Evolutionary conservation across 176 grass and related monocot genomes (phyloP).

Genomic region (Dendrocalamus sinicus): DNA sequence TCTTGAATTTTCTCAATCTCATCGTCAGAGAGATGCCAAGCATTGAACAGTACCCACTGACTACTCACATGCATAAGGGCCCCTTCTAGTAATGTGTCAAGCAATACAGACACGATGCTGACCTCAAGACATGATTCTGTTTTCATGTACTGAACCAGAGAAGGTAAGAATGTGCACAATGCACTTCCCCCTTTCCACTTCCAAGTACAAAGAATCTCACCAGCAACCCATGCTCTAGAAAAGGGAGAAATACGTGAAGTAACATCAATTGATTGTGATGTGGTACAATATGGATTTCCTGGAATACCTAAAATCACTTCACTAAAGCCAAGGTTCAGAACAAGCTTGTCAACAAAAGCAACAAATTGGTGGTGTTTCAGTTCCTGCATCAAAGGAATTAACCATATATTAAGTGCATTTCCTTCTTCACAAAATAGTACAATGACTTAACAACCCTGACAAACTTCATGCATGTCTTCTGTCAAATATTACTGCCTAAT

Average conservation of each 20-base stretch:
- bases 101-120: slow-evolving; percentile 51
- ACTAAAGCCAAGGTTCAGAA: slow-evolving; percentile 71
- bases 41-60: slow-evolving; percentile 78
- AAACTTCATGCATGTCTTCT: not conserved
- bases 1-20: slow-evolving; percentile 76
- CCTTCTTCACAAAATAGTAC: slow-evolving; percentile 13
- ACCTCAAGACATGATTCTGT: slow-evolving; percentile 45
- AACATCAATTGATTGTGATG: slow-evolving; percentile 42
- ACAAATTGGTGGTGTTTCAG: slow-evolving; percentile 61
- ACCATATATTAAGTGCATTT: slow-evolving; percentile 4
- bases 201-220: slow-evolving; percentile 87
- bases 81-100: slow-evolving; percentile 68
- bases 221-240: slow-evolving; percentile 82
- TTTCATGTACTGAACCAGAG: slow-evolving; percentile 67
- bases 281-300: slow-evolving; percentile 36
- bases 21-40: slow-evolving; percentile 65
- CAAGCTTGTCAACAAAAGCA: slow-evolving; percentile 77
- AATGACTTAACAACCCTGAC: not conserved
- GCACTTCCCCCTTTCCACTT: slow-evolving; percentile 67
- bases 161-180: slow-evolving; percentile 70
- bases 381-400: slow-evolving; percentile 56
- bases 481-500: not conserved
- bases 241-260: slow-evolving; percentile 40
- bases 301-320: slow-evolving; percentile 77
- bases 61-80: slow-evolving; percentile 58